These are phyloP conservation scores for Cinnamomum micranthum DNA, from an alignment of 164 flowering plant genomes.

Conservation along the genomic window DNA sequence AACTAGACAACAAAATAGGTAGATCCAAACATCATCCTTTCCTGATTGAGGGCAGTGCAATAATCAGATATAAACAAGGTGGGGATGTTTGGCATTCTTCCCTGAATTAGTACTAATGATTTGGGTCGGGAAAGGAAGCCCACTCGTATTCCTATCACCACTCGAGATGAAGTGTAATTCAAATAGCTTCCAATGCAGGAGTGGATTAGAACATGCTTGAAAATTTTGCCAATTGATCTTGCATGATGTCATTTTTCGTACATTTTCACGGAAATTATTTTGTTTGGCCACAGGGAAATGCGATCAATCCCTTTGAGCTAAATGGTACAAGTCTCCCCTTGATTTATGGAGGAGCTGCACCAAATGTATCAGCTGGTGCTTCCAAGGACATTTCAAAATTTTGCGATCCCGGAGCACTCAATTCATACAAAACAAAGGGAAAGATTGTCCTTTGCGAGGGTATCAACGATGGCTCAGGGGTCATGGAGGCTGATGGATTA, in stretches of 20 bases:
- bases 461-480: conserved; percentile 19
- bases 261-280: no score
- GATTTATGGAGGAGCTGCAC: conserved; percentile 45
- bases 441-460: conserved; percentile 41
- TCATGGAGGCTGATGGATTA: conserved; percentile 23
- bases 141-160: not conserved
- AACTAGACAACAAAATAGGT: no score
- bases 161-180: not conserved
- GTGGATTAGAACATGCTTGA: not conserved
- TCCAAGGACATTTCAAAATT: conserved; percentile 9
- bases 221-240: not conserved
- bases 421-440: conserved; percentile 24
- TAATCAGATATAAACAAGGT: no score
- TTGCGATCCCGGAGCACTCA: conserved; percentile 26
- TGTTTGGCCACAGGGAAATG: conserved; percentile 23
- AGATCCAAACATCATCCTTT: no score
- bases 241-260: not conserved
- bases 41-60: no score
- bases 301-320: conserved; percentile 34
- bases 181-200: not conserved
- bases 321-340: conserved; percentile 31
- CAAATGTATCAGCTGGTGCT: conserved; percentile 31
- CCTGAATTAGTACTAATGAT: no score
- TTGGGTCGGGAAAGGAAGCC: not conserved
- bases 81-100: no score